A percentile compares a stretch with the other conserved stretches of the same genome.
Conservation (phyloP, 352 stramenopile species). For the Phytophthora ramorum region DNA sequence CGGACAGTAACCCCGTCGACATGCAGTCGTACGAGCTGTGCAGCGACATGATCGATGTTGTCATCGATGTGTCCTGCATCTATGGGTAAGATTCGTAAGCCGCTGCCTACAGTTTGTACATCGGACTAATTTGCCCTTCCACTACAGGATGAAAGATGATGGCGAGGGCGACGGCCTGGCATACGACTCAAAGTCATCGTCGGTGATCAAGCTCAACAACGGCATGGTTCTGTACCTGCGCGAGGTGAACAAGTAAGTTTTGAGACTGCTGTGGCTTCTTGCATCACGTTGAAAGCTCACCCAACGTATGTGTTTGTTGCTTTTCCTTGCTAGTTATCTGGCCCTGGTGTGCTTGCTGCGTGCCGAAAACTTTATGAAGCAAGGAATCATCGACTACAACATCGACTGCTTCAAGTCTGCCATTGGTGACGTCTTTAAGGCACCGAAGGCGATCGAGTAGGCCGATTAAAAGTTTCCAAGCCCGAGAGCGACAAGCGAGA, state of each 20-base stretch:
- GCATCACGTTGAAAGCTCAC: slow-evolving; percentile 4
- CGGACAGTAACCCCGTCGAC: slow-evolving; percentile 98
- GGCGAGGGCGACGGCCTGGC: slow-evolving; percentile 92
- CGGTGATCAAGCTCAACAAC: slow-evolving; percentile 98
- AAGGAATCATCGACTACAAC: slow-evolving; percentile 99
- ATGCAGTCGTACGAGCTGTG: slow-evolving; percentile 98
- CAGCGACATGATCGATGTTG: slow-evolving; percentile 99
- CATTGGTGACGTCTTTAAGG: slow-evolving; percentile 90
- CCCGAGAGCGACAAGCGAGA: not conserved
- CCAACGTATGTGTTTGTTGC: slow-evolving; percentile 1
- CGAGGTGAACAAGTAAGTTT: slow-evolving; percentile 91
- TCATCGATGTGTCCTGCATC: slow-evolving; percentile 99
- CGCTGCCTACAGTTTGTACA: not conserved
- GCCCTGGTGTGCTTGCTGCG: slow-evolving; percentile 98
- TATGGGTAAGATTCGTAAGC: slow-evolving; percentile 85
- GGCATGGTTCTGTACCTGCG: slow-evolving; percentile 96
- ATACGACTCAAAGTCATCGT: slow-evolving; percentile 97
- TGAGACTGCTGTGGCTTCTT: not conserved
- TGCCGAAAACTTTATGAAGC: slow-evolving; percentile 97
- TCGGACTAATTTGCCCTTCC: not conserved
- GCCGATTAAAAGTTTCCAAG: not conserved
- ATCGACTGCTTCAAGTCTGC: slow-evolving; percentile 98
- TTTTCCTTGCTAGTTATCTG: slow-evolving; percentile 81
- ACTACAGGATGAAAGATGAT: slow-evolving; percentile 86
- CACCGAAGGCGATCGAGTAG: slow-evolving; percentile 61